Base-by-base conservation (phyloP, 768 basidiomycete genomes). In the Boletus reticuloceps region DNA sequence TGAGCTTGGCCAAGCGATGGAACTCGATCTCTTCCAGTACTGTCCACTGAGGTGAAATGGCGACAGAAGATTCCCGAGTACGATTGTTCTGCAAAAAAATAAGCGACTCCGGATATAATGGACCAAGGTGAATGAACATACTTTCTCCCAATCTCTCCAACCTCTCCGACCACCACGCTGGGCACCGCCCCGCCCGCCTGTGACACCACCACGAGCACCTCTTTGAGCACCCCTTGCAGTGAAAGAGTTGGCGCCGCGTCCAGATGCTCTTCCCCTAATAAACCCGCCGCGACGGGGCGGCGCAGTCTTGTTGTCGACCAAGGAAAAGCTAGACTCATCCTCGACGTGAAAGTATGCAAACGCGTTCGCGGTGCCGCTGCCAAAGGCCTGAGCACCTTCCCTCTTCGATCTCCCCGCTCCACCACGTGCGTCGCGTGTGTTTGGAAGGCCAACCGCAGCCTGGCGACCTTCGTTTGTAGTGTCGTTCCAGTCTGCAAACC, bases 311-410 rank as follows among this genome's bases (percentile, higher is more conserved):
- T 86, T 93, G 67, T 98, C 95, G 46, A 99, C 97, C 47, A 99
- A 79, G 20, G 93, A 95, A 81, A 99, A 99, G 47, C 86, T 89
- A 7, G 93, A 89, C 74, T 99, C 97, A 67, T 99, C 97, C 73
- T 98, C 97, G 54, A 91, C 95, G 73, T 98, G 95, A 79, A 94
- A 94, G 74, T 96, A 97, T 8, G 93, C 91, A 68, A 98, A 98
- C 14, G 93, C 92, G 63, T 86, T 95, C 12, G 91, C 87, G 48
- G 88, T 85, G 20, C 89, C 90, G 53, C 93, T 94, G 37, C 94
- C 94, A 67, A 92, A 96, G 3, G 91, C 91, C 66, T 89, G 89
- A 47, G 82, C 82, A 43, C 90, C 85, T 47, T 93, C 90, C 48
- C 88, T 79, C 63, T 88, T 82, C 52, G 88, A 81, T 44, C 82